Conservation (phyloP, 1,139 yeast species). For the Scheffersomyces lignicola region DNA sequence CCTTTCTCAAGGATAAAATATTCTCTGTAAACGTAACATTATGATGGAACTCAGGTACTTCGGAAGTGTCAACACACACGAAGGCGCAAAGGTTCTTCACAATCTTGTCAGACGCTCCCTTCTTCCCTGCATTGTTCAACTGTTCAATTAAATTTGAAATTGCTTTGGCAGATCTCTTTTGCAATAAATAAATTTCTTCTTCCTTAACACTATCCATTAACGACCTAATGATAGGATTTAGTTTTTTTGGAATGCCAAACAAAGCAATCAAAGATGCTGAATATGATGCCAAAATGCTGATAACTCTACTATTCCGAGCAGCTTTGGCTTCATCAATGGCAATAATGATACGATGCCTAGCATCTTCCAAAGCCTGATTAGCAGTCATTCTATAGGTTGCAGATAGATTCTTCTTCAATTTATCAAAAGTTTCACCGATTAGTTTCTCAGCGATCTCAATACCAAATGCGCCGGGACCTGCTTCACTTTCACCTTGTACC, state of each 20-base stretch:
- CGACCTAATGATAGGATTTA: constrained; percentile 85
- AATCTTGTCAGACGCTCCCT: constrained; percentile 81
- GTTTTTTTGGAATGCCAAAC: constrained; percentile 73
- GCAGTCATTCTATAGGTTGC: constrained; percentile 73
- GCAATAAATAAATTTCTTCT: constrained; percentile 69
- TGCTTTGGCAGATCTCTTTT: constrained; percentile 68
- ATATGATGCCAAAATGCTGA: constrained; percentile 68
- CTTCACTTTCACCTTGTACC: constrained; percentile 91
- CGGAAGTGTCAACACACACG: constrained; percentile 91
- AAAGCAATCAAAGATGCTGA: constrained; percentile 72
- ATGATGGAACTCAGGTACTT: constrained; percentile 88
- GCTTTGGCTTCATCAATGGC: constrained; percentile 72
- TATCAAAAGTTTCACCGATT: constrained; percentile 63
- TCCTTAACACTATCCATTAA: constrained; percentile 90
- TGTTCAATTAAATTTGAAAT: constrained; percentile 63
- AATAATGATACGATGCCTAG: constrained; percentile 62
- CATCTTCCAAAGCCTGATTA: constrained; percentile 75
- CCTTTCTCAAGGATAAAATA: constrained; percentile 77
- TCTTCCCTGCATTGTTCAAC: constrained; percentile 58
- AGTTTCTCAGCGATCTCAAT: constrained; percentile 75
- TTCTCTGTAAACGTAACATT: constrained; percentile 56
- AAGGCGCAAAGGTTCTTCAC: constrained; percentile 90
- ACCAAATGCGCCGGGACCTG: constrained; percentile 93
- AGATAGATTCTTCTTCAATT: constrained; percentile 62
- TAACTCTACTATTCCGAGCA: constrained; percentile 53